Conservation (phyloP, 129 eudicot genomes). For the Cynara cardunculus region DNA sequence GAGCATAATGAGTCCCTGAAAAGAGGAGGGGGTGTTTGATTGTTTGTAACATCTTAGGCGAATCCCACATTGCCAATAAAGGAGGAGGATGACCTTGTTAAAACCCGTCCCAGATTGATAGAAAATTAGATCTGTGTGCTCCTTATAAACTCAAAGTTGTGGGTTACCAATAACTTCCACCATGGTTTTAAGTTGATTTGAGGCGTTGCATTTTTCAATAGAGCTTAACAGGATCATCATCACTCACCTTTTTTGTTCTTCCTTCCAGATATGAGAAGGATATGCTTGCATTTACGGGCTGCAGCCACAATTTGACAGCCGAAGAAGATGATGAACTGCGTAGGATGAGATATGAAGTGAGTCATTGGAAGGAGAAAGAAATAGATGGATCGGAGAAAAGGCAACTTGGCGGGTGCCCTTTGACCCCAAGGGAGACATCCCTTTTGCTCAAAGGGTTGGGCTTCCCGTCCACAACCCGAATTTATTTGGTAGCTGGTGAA, state of each 20-base stretch:
- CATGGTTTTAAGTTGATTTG: not conserved
- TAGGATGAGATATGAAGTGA: constrained; percentile 79
- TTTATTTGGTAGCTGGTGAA: constrained; percentile 94
- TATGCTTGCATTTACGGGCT: constrained; percentile 98
- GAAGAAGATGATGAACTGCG: constrained; percentile 90
- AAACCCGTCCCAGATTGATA: no score
- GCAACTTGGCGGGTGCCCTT: constrained; percentile 90
- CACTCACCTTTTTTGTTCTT: not conserved
- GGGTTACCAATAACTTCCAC: not conserved
- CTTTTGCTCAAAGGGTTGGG: constrained; percentile 81
- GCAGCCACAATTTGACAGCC: constrained; percentile 84
- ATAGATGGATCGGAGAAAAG: constrained; percentile 80
- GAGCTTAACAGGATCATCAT: not conserved
- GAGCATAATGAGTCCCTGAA: no score
- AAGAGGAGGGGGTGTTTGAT: no score
- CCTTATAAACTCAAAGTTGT: no score
- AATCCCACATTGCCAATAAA: no score
- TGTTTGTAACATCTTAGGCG: no score
- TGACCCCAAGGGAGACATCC: constrained; percentile 91
- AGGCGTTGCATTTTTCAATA: no score
- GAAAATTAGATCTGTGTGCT: no score
- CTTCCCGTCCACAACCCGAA: constrained; percentile 61
- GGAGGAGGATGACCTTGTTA: no score
- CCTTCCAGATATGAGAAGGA: constrained; percentile 87
- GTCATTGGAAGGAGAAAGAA: constrained; percentile 98